These are phyloP conservation scores for Fagus crenata DNA, from an alignment of 306 rosid species.

Conservation along the genomic window DNA sequence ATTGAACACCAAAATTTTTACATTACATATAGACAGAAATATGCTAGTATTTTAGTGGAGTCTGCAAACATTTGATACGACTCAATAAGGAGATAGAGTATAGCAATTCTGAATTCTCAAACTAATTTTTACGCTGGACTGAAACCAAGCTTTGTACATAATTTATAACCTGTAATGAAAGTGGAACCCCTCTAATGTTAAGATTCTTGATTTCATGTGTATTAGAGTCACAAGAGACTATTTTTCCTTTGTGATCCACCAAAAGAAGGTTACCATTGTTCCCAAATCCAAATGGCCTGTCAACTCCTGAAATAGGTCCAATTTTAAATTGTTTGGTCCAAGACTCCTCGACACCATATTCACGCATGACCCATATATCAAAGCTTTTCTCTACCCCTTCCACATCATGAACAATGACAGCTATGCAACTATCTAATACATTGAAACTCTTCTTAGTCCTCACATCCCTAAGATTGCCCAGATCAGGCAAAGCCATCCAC, in stretches of 20 bases:
- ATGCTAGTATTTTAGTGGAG: too few species aligned
- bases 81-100: too few species aligned
- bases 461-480: not conserved
- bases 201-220: not conserved
- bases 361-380: not conserved
- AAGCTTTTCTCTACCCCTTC: not conserved
- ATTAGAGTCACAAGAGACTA: not conserved
- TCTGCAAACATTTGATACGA: too few species aligned
- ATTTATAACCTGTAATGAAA: not conserved
- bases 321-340: not conserved
- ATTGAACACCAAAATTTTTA: too few species aligned
- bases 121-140: not conserved
- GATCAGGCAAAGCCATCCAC: not conserved
- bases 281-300: not conserved
- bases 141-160: not conserved
- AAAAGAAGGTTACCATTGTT: not conserved
- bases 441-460: not conserved
- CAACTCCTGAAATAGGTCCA: not conserved
- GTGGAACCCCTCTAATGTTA: not conserved
- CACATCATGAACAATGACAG: not conserved
- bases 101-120: not conserved
- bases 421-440: not conserved
- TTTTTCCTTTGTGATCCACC: not conserved
- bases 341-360: not conserved
- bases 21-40: too few species aligned